A percentile compares a stretch with the other conserved stretches of the same genome.
phyloP scores from a whole-genome alignment of 805 yeast genomes.

The Ogataea nonfermentans region DNA sequence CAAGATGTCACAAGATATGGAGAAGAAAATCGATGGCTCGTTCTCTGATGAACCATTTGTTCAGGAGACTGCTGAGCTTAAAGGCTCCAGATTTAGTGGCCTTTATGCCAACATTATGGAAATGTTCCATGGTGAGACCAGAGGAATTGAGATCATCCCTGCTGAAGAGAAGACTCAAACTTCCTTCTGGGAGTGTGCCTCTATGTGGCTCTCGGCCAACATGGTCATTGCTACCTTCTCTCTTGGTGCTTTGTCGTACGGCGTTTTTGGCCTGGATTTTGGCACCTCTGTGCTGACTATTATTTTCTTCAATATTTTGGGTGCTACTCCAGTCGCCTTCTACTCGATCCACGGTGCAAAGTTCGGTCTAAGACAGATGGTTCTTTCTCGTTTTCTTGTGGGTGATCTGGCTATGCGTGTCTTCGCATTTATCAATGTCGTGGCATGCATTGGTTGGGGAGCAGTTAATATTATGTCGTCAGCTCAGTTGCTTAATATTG shows the following conservation, averaged over 20 bases:
- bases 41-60: conserved; percentile 24
- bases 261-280: conserved; percentile 66
- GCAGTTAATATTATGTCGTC: conserved; percentile 89
- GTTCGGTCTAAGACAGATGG: conserved; percentile 86
- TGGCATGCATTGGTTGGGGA: conserved; percentile 95
- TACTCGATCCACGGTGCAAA: conserved; percentile 81
- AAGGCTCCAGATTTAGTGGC: conserved; percentile 13
- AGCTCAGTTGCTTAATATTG: conserved; percentile 77
- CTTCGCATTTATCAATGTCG: conserved; percentile 70
- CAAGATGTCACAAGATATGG: conserved; percentile 21
- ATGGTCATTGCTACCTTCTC: conserved; percentile 82
- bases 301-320: conserved; percentile 70
- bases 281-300: conserved; percentile 68
- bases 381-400: conserved; percentile 70
- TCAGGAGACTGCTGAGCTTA: conserved; percentile 24
- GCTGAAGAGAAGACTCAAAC: conserved; percentile 74
- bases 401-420: conserved; percentile 77
- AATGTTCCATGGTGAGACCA: conserved; percentile 48
- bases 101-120: conserved; percentile 26
- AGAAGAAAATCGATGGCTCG: conserved; percentile 30
- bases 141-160: conserved; percentile 79
- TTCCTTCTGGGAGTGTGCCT: conserved; percentile 65
- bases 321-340: conserved; percentile 77
- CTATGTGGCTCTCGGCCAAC: conserved; percentile 92
- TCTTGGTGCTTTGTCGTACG: conserved; percentile 65